Evolutionary conservation across 495 filamentous ascomycete genomes (phyloP).

Genomic region (Corynascus novoguineensis): DNA sequence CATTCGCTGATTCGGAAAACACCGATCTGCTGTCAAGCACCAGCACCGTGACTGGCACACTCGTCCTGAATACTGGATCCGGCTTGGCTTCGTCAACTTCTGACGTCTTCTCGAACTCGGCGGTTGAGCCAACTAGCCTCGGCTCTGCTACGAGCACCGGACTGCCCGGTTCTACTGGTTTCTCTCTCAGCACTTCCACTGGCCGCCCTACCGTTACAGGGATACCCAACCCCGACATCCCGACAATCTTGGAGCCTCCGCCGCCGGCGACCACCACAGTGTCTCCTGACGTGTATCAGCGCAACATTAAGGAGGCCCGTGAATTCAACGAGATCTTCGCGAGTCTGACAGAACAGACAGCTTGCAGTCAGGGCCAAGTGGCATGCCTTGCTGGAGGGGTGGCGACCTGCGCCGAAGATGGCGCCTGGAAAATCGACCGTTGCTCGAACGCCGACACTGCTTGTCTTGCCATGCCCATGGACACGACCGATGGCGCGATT

Average conservation of each 20-base stretch:
- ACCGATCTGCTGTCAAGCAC: background rate
- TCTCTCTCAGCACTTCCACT: background rate
- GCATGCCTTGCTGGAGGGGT: slow-evolving; percentile 39
- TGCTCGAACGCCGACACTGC: slow-evolving; percentile 25
- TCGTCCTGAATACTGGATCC: background rate
- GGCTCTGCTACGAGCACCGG: background rate
- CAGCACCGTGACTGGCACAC: background rate
- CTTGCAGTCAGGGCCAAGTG: slow-evolving; percentile 34
- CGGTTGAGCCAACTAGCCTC: background rate
- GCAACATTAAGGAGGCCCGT: slow-evolving; percentile 36
- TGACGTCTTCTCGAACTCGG: background rate
- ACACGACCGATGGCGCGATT: slow-evolving; percentile 30
- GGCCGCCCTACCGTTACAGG: slow-evolving; percentile 19
- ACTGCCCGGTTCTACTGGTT: background rate
- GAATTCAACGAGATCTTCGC: slow-evolving; percentile 35
- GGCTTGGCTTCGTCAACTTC: background rate
- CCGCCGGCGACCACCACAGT: slow-evolving; percentile 34
- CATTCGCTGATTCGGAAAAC: background rate
- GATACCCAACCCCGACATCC: slow-evolving; percentile 27
- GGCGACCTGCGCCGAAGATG: slow-evolving; percentile 27
- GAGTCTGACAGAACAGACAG: slow-evolving; percentile 33
- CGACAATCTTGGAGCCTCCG: slow-evolving; percentile 33
- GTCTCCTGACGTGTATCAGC: slow-evolving; percentile 28
- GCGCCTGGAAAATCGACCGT: slow-evolving; percentile 28
- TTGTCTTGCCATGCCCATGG: slow-evolving; percentile 42